Evolutionary conservation across 129 eudicot species (phyloP), one percentile per base, ranked within the genome.

Genomic region (Kitagawia praeruptora): DNA sequence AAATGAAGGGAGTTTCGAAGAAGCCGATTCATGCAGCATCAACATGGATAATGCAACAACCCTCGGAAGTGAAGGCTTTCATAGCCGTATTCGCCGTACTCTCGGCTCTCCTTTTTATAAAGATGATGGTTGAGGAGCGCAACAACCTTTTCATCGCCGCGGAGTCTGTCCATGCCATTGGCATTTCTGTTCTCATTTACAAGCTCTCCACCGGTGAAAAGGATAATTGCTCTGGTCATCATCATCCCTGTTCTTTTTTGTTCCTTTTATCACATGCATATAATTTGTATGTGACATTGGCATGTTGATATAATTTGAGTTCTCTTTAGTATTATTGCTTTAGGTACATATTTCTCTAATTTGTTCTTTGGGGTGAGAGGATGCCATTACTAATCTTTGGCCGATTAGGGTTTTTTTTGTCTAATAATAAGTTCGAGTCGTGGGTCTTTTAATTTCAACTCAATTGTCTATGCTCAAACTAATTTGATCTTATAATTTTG

Each of bases 21-120:
- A 73, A 44, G 77, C 77, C 77, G 37, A 42, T 73, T 27, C 53
- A 73, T 73, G 77, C 77, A 73, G 77, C 77, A 5, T 46, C 77
- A 25, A 13, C 38, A 12, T 73, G 77, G 77, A 12, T 73, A 11
- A 44, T 44, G 54, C 53, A 44, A 25, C 77, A 74, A 74, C 77
- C 77, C 0, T 3, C 77, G 12, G 40, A 74, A 27, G 61, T 74
- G 40, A 46, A 74, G 77, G 77, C 61, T 13, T 46, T 74, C 58
- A 42, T 74, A 34, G 61, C 42, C 15, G 42, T 74, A 1, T 45
- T 74, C 11, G n/a, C 61, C 7, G 14, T 18, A 6, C 48, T 74
- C 13, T 45, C 77, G 41, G 61, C 41, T 34, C 77, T 74, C 12
- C 58, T 74, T 12, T 1, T 74, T 2, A 74, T 74, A n/a, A 74